Evolutionary conservation across 2,329 filamentous ascomycete genomes (phyloP), one percentile per base, ranked within the genome.

Genomic region (Fusarium sp.): DNA sequence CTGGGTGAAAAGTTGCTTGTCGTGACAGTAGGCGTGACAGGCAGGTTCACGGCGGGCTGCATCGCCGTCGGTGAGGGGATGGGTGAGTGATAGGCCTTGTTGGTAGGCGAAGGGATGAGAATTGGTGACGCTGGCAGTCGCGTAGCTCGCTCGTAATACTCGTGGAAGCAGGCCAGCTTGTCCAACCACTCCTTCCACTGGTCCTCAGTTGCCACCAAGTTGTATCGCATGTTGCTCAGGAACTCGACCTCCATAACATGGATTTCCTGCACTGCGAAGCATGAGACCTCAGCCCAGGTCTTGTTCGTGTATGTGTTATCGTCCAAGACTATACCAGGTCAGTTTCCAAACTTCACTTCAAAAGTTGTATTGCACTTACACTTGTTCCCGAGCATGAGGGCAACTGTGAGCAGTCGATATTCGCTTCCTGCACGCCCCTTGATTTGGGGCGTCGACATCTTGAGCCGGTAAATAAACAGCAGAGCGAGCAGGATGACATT

Each of bases 211-310:
- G 94, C 95, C 81, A 96, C 92, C 9, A 99, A 87, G 78, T 94
- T 95, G 84, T 98, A 99, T 79, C 96, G 92, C 92, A 99, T 97
- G 83, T 98, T 98, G 86, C 96, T 98, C 73, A 99, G 87, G 79
- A 99, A 99, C 82, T 99, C 97, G n/a, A 99, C 97, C 82, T 99
- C 97, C 97, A 99, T 99, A 52, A 98, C 93, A 82, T 99, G 97
- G 61, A 99, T 98, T 83, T 99, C 97, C 70, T 93, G 92, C 14
- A 98, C 96, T 2, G 94, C 92, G 71, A 99, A 98, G 52, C 94
- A 94, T 1, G 97, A 98, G 13, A 99, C 97, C 79, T 99, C 97
- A 3, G 96, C 97, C 97, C 97, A 99, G 0, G 97, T 99, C 87
- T 98, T 98, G 86, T 99, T 99, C 41, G 97, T 98, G 84, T 99